phyloP scores from a whole-genome alignment of 2,329 filamentous ascomycete species.

The Aureobasidium mangrovei region DNA sequence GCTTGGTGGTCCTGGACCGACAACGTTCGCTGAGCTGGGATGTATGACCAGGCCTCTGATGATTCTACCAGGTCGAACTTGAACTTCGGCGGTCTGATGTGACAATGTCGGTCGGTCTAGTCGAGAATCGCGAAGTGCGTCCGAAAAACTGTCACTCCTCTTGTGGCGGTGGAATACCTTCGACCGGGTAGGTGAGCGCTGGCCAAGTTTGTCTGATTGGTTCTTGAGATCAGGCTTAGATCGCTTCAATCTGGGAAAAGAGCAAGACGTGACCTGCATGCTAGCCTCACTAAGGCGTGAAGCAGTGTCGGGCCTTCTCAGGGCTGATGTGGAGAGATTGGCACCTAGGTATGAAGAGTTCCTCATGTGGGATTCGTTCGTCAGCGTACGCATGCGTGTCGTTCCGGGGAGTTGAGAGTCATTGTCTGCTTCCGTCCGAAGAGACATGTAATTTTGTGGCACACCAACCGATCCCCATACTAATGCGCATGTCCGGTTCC shows the following conservation, averaged over 20 bases:
- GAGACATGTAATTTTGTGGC: constrained; percentile 18
- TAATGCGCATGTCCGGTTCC: constrained; percentile 79
- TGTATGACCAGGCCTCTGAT: constrained; percentile 80
- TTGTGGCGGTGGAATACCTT: constrained; percentile 53
- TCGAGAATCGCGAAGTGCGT: constrained; percentile 66
- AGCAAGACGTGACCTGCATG: constrained; percentile 51
- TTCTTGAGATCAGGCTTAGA: constrained; percentile 6
- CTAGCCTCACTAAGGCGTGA: constrained; percentile 36
- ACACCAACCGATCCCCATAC: constrained; percentile 78
- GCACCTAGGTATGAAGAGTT: constrained; percentile 4
- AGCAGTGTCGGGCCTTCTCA: constrained; percentile 23
- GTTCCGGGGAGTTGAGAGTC: neutral
- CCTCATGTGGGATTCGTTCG: constrained; percentile 1
- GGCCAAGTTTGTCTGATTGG: neutral
- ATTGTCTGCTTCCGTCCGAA: neutral
- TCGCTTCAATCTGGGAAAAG: constrained; percentile 41
- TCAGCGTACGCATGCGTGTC: neutral
- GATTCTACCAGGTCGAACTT: constrained; percentile 56
- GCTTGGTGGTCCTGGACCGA: constrained; percentile 42
- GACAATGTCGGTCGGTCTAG: constrained; percentile 40
- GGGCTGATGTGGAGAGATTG: neutral
- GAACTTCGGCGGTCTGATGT: neutral
- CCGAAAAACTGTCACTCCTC: constrained; percentile 77
- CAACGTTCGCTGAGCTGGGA: constrained; percentile 72
- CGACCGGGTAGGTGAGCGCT: neutral